A percentile compares a stretch with the other conserved stretches of the same genome.
Evolutionary conservation across 179 eudicot genomes (phyloP).

Genomic region (Patellifolia procumbens): DNA sequence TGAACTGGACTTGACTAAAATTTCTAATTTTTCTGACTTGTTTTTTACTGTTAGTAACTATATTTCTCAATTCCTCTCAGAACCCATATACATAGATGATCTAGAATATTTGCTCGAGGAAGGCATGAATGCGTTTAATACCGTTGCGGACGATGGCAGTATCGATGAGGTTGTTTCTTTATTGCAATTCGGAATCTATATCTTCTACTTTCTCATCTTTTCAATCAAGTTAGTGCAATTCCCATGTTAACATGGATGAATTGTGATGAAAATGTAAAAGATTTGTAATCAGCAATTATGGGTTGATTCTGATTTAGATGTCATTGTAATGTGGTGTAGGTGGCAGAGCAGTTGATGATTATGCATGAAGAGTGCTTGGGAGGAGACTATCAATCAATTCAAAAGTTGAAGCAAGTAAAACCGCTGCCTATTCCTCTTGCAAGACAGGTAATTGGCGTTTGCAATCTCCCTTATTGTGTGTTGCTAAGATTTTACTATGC

Average conservation of each 20-base stretch:
- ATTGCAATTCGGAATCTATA: not conserved
- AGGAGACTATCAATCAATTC: conserved; percentile 55
- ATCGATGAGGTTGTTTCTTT: conserved; percentile 57
- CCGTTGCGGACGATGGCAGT: conserved; percentile 66
- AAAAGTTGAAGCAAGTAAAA: conserved; percentile 46
- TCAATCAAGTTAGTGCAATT: not conserved
- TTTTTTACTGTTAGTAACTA: not conserved
- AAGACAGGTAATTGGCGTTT: conserved; percentile 47
- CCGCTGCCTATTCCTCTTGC: conserved; percentile 29
- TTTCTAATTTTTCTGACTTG: not conserved
- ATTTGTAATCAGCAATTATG: not conserved
- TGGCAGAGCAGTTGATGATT: conserved; percentile 65
- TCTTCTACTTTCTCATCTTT: not conserved
- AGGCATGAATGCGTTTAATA: conserved; percentile 55
- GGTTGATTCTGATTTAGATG: conserved; percentile 3
- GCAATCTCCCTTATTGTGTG: not conserved
- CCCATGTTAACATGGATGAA: not conserved
- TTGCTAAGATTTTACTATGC: not conserved
- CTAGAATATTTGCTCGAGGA: conserved; percentile 58
- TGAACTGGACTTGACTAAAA: not conserved
- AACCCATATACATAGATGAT: conserved; percentile 58
- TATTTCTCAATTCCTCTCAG: conserved; percentile 1
- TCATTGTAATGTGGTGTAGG: conserved; percentile 32
- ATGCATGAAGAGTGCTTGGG: conserved; percentile 79
- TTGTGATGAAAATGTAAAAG: not conserved